Evolutionary conservation across 208 protist genomes (phyloP), one percentile per base, ranked within the genome.

Genomic region (Novymonas esmeraldas): DNA sequence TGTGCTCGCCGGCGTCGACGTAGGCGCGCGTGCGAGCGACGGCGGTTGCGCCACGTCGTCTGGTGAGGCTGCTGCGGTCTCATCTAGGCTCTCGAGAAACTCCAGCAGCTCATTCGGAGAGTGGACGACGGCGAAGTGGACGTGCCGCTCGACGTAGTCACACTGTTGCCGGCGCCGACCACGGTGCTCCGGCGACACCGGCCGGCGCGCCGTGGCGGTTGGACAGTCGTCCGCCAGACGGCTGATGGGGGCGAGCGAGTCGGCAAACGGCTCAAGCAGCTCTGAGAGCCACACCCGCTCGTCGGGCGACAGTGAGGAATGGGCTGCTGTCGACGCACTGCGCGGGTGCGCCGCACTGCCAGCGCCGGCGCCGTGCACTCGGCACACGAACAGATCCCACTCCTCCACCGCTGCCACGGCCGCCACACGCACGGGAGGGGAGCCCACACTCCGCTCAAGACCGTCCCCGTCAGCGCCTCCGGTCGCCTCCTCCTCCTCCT

Each of bases 101-200:
- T 18, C 63, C 4, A 85, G 65, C 11, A 85, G 65, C 20, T 65
- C 72, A 58, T 85, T 85, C 1, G 80, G 80, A 9, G 74, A 46
- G 6, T 50, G 33, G 14, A 79, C 59, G 9, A 52, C 52, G 16
- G 61, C 11, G 22, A 85, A 26, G 52, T 85, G 80, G 2, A 72
- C 48, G 64, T 85, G 70, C 26, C 51, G 41, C 3, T 44, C 65
- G 13, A 26, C 67, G 46, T 78, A 83, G 49, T 50, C 61, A 10
- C 64, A 20, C 59, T 73, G 75, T 29, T 42, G 54, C 34, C 56
- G 65, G 13, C 26, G 36, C 18, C 49, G 36, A 41, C n/a, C n/a
- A n/a, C n/a, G n/a, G n/a, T 33, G 36, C 11, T 24, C n/a, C 9
- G 2, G 2, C 2, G 46, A 31, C 18, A 26, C 9, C 22, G 22